Evolutionary conservation across 306 rosid species (phyloP).

Genomic region (Echinosophora koreensis): DNA sequence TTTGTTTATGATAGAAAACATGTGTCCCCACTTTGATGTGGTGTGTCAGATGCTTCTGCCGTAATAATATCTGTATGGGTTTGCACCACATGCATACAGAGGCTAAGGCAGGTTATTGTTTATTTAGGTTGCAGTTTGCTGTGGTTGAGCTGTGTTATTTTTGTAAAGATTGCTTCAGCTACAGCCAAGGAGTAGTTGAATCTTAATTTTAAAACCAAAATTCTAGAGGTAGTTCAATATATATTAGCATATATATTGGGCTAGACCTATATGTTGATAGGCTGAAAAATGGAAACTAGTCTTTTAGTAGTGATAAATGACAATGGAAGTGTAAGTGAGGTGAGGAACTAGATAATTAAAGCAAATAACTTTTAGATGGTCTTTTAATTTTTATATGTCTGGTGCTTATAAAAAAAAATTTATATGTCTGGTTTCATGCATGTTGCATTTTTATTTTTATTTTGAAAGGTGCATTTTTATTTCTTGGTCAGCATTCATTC

Average conservation of each 20-base stretch:
- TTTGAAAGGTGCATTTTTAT: too few relatives aligned
- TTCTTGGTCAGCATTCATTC: not conserved
- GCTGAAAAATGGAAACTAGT: not conserved
- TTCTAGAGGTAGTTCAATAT: not conserved
- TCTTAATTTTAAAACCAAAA: constrained; percentile 6
- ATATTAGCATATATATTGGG: not conserved
- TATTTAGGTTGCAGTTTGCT: not conserved
- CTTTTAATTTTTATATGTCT: too few relatives aligned
- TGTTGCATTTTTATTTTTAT: too few relatives aligned
- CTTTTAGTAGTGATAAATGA: not conserved
- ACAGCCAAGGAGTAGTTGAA: not conserved
- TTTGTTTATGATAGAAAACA: constrained; percentile 3
- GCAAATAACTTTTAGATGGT: not conserved
- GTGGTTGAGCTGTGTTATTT: not conserved
- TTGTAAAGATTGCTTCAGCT: not conserved
- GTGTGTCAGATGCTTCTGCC: constrained; percentile 5
- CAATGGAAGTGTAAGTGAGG: not conserved
- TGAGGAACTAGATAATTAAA: not conserved
- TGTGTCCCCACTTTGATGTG: constrained; percentile 39
- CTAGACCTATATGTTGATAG: not conserved
- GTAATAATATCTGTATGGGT: constrained; percentile 31
- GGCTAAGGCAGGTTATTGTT: not conserved
- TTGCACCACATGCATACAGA: not conserved
- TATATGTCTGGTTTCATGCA: too few relatives aligned
- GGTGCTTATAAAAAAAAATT: too few relatives aligned